Conservation (phyloP, 192 early-diverging fungal genomes). For the Backusella morwellensis region DNA sequence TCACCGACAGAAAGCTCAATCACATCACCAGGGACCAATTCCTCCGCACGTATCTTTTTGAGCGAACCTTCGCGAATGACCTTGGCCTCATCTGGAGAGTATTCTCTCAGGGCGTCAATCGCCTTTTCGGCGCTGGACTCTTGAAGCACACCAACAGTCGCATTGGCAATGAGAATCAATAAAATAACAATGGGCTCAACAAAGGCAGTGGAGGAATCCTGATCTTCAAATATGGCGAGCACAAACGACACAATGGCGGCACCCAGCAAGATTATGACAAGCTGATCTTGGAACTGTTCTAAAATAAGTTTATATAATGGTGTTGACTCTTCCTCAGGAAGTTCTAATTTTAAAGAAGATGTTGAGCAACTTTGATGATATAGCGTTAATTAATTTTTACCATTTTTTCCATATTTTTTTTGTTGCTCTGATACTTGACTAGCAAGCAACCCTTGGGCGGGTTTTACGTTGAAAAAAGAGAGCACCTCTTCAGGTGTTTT, state of each 20-base stretch:
- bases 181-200: constrained; percentile 98
- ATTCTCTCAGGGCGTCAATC: constrained; percentile 95
- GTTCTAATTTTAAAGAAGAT: constrained; percentile 47
- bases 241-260: constrained; percentile 93
- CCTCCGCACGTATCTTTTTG: constrained; percentile 64
- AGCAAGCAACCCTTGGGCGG: constrained; percentile 61
- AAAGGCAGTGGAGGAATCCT: constrained; percentile 77
- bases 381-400: constrained; percentile 35
- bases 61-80: constrained; percentile 77
- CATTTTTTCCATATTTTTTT: constrained; percentile 76
- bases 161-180: constrained; percentile 97
- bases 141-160: constrained; percentile 94
- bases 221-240: constrained; percentile 86
- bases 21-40: constrained; percentile 98
- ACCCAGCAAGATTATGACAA: constrained; percentile 91
- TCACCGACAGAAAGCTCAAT: constrained; percentile 90
- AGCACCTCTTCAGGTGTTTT: constrained; percentile 34
- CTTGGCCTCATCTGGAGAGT: constrained; percentile 93
- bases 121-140: constrained; percentile 97
- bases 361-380: background rate
- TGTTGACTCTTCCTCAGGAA: constrained; percentile 88
- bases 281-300: constrained; percentile 98
- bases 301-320: constrained; percentile 91
- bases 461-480: constrained; percentile 63
- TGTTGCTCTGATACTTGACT: constrained; percentile 61